These are phyloP conservation scores for Henningerozyma blattae DNA, from an alignment of 805 yeast genomes.

Conservation along the genomic window DNA sequence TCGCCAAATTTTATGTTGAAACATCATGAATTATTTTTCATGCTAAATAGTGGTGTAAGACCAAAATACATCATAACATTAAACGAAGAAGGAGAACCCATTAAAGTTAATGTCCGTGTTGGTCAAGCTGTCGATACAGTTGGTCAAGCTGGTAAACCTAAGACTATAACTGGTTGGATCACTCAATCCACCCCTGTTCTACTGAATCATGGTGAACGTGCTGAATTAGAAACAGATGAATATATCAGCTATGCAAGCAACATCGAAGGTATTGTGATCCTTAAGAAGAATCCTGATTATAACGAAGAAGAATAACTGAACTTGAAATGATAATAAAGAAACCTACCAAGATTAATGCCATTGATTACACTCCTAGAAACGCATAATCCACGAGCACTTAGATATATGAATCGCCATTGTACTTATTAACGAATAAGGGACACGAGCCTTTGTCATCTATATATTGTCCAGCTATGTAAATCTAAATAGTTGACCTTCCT, in stretches of 20 bases:
- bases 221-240: conserved; percentile 85
- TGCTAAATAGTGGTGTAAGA: conserved; percentile 75
- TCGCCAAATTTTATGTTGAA: conserved; percentile 79
- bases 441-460: too few species aligned
- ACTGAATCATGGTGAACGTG: conserved; percentile 88
- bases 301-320: conserved; percentile 40
- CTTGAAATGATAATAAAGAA: too few species aligned
- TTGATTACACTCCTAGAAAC: not conserved
- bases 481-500: too few species aligned
- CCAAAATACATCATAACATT: conserved; percentile 91
- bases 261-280: conserved; percentile 86
- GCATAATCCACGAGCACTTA: not conserved
- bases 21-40: conserved; percentile 75
- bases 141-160: conserved; percentile 98
- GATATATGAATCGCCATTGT: too few species aligned
- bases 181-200: conserved; percentile 97
- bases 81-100: conserved; percentile 79
- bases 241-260: conserved; percentile 71
- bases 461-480: too few species aligned
- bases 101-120: conserved; percentile 92
- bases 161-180: conserved; percentile 98
- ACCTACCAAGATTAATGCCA: not conserved
- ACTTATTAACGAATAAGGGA: too few species aligned
- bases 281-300: conserved; percentile 81
- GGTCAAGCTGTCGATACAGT: conserved; percentile 99